phyloP scores from a whole-genome alignment of 768 basidiomycete species.

The Chalciporus pseudorubinellus region DNA sequence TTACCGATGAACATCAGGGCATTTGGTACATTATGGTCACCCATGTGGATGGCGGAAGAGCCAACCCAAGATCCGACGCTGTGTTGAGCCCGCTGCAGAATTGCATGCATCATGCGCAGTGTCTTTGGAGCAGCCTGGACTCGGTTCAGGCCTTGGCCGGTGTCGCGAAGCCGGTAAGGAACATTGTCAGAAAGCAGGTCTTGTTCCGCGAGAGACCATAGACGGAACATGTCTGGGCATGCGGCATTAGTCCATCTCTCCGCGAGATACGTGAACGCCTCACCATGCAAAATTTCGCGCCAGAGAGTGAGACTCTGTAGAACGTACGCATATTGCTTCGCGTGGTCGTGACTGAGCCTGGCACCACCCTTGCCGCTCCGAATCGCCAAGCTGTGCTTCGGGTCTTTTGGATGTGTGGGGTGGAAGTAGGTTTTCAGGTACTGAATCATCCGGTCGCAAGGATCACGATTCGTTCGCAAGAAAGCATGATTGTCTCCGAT shows the following conservation, averaged over 20 bases:
- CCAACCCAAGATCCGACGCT: slow-evolving; percentile 84
- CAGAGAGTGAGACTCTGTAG: slow-evolving; percentile 84
- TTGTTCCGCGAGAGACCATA: slow-evolving; percentile 80
- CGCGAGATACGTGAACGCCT: slow-evolving; percentile 8
- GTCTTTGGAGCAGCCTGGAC: slow-evolving; percentile 87
- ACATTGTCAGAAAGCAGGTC: slow-evolving; percentile 76
- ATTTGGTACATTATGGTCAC: slow-evolving; percentile 61
- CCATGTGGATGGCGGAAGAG: slow-evolving; percentile 87
- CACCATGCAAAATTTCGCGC: slow-evolving; percentile 83
- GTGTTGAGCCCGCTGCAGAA: slow-evolving; percentile 78
- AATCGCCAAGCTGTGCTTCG: slow-evolving; percentile 70
- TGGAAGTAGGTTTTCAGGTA: slow-evolving; percentile 79
- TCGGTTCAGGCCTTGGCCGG: slow-evolving; percentile 88
- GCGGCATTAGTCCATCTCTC: slow-evolving; percentile 1
- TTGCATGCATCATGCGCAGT: slow-evolving; percentile 85
- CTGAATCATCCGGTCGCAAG: slow-evolving; percentile 80
- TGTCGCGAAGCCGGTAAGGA: slow-evolving; percentile 79
- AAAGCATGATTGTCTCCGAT: slow-evolving; percentile 92
- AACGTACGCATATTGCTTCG: slow-evolving; percentile 83
- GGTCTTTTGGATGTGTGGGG: slow-evolving; percentile 62
- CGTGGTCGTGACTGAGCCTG: slow-evolving; percentile 79
- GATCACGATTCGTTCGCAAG: slow-evolving; percentile 81
- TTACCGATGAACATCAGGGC: slow-evolving; percentile 81
- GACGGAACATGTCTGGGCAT: slow-evolving; percentile 75
- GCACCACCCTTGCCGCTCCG: slow-evolving; percentile 79